Conservation (phyloP, 202 grass and related monocot species). For the Carex arenaria region DNA sequence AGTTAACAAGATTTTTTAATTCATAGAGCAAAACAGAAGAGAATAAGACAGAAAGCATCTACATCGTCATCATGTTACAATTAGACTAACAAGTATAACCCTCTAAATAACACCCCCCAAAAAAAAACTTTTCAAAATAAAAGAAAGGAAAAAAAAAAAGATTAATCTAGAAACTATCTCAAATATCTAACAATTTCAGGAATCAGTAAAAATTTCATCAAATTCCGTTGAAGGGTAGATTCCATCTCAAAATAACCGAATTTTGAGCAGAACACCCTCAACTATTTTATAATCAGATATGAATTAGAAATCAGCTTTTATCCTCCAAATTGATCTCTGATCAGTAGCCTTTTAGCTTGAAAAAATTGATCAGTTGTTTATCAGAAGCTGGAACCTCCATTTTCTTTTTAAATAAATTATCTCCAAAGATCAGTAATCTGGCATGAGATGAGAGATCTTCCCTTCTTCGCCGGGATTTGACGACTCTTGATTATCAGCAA, state of each 20-base stretch:
- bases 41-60: constrained; percentile 7
- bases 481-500: constrained; percentile 31
- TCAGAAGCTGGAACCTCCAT: not conserved
- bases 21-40: not conserved
- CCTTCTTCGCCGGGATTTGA: constrained; percentile 37
- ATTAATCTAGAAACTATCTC: not conserved
- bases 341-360: not conserved
- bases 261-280: constrained; percentile 2
- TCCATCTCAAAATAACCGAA: not conserved
- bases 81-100: constrained; percentile 23
- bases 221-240: constrained; percentile 6
- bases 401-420: not conserved
- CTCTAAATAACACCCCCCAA: constrained; percentile 1
- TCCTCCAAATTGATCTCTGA: constrained; percentile 5
- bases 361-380: not conserved
- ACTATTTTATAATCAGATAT: not conserved
- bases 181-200: not conserved
- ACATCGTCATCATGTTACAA: constrained; percentile 13
- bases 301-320: not conserved
- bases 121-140: constrained; percentile 3
- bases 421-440: constrained; percentile 36
- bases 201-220: not conserved
- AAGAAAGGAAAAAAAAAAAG: not conserved
- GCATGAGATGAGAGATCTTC: constrained; percentile 61
- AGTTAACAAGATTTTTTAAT: not conserved